These are phyloP conservation scores for Blepharisma undulans DNA, from an alignment of 169 alveolate genomes.

Conservation along the genomic window DNA sequence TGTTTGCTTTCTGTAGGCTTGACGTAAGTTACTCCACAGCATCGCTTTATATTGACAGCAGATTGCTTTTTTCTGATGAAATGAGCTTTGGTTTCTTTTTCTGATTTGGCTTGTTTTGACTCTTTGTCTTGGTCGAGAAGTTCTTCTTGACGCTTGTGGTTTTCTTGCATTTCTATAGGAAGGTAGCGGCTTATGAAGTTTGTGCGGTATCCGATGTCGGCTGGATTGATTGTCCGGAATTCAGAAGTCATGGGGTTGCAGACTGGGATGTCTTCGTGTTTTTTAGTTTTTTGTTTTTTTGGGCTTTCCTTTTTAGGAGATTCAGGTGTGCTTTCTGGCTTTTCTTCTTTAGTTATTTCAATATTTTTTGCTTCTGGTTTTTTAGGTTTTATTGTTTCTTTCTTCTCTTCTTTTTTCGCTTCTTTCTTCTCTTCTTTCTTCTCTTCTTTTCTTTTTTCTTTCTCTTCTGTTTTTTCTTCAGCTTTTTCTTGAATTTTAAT, in stretches of 20 bases:
- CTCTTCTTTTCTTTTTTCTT: neutral
- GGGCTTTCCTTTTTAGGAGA: neutral
- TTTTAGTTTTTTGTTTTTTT: neutral
- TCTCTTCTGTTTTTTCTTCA: neutral
- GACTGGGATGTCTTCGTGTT: neutral
- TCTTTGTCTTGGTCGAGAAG: neutral
- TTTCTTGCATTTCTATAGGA: constrained; percentile 31
- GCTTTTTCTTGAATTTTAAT: too few relatives aligned
- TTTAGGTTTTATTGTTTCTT: neutral
- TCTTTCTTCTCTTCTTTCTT: neutral
- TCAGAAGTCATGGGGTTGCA: constrained; percentile 30
- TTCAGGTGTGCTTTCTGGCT: neutral
- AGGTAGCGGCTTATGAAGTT: constrained; percentile 15
- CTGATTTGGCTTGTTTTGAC: neutral
- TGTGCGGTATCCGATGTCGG: neutral
- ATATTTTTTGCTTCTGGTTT: too few relatives aligned
- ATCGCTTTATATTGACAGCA: neutral
- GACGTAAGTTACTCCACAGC: constrained; percentile 45
- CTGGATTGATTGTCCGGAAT: constrained; percentile 4
- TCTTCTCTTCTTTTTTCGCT: neutral
- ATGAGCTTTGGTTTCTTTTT: constrained; percentile 31
- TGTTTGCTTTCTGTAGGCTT: constrained; percentile 11
- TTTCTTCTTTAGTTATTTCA: neutral
- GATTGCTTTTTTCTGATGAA: constrained; percentile 37
- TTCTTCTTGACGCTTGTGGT: neutral